Evolutionary conservation across 495 filamentous ascomycete genomes (phyloP), one percentile per base, ranked within the genome.

Genomic region (Daldinia childiae): DNA sequence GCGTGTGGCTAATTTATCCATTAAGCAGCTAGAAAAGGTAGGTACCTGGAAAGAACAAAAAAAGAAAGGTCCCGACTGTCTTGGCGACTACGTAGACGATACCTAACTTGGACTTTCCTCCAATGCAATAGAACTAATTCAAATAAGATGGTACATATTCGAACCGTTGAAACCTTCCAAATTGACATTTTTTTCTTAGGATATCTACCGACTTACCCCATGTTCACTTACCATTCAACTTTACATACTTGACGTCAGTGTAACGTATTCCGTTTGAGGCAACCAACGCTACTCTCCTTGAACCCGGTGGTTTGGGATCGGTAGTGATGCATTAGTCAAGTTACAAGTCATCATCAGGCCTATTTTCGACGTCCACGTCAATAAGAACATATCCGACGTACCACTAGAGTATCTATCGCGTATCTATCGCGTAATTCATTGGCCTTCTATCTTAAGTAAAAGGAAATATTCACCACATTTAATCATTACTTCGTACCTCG

Each of bases 241-340:
- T 6, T n/a, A 14, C 14, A 70, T 48, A 54, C 11, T 64, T 68
- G 64, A 68, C 56, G 60, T 72, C 69, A 63, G 56, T 54, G 69
- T 60, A 51, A 65, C 61, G 39, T 0, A 17, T 39, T 32, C 19
- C 14, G 65, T 62, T 43, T 69, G 71, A 68, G 66, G 71, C 4
- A 62, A 21, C 66, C 68, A 45, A 66, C 19, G 15, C 34, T 12
- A 36, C 7, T 64, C 11, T 15, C 58, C 36, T 45, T 55, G 64
- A 58, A 56, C 62, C 70, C 70, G 60, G 38, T 45, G 48, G 65
- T 57, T 43, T 65, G 70, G 70, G 54, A 68, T 60, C 30, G 59
- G 58, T 62, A 27, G 24, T 68, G 55, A 64, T 41, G 69, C 69
- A 61, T 14, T 61, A 68, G 54, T 36, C 38, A 36, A 41, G 69